Evolutionary conservation across 208 protist species (phyloP).

Genomic region (Trypanosomatidae sp.): DNA sequence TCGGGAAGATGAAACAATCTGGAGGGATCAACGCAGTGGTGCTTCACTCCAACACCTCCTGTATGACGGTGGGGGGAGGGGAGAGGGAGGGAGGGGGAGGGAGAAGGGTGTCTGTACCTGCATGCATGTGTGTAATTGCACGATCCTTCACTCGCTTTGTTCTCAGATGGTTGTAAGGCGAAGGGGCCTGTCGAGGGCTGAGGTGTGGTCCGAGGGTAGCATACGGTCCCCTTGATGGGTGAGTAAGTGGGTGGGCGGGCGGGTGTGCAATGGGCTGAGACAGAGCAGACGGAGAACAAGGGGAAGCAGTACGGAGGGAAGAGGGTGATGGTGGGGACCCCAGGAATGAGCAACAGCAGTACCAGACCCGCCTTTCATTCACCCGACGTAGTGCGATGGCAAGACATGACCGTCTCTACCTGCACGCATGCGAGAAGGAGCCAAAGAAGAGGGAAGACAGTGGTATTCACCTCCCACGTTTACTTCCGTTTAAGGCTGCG

Average conservation of each 20-base stretch:
- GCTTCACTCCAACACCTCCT: background rate
- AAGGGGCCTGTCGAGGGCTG: background rate
- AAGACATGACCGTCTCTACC: background rate
- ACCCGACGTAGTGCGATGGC: background rate
- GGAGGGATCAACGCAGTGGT: background rate
- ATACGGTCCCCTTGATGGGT: background rate
- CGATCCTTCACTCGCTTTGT: background rate
- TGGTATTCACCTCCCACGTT: background rate
- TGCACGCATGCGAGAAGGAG: background rate
- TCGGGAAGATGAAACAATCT: background rate
- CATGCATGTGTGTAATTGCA: background rate
- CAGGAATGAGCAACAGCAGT: background rate
- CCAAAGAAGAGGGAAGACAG: background rate
- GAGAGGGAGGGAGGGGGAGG: background rate
- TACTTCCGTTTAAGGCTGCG: background rate
- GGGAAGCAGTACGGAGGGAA: background rate
- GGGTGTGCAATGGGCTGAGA: background rate
- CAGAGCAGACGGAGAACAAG: background rate
- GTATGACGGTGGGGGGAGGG: background rate
- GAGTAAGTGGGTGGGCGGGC: background rate
- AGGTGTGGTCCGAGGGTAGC: background rate
- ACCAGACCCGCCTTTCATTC: background rate
- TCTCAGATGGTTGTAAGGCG: background rate
- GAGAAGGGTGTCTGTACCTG: constrained; percentile 1
- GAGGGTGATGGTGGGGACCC: background rate